Conservation (phyloP, 441 rosid genomes). For the Manihot esculenta region DNA sequence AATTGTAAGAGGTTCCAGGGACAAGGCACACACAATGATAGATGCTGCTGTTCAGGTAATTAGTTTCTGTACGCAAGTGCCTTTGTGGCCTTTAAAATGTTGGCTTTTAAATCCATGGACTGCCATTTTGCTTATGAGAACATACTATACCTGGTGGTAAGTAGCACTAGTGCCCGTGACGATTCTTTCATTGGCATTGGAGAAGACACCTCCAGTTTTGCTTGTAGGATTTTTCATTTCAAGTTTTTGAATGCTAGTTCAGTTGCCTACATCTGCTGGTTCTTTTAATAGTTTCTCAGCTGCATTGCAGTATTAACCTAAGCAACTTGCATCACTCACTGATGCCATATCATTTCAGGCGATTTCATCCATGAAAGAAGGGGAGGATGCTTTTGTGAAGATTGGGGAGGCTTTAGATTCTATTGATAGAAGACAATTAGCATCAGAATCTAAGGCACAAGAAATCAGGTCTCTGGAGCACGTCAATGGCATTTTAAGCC, state of each 20-base stretch:
- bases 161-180: not conserved
- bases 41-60: slow-evolving; percentile 84
- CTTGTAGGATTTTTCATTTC: not conserved
- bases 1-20: slow-evolving; percentile 65
- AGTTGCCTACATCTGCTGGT: not conserved
- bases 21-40: slow-evolving; percentile 76
- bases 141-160: slow-evolving; percentile 13
- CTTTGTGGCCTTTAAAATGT: not conserved
- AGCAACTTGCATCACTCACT: not conserved
- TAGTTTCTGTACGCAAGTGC: not conserved
- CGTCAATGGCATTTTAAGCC: slow-evolving; percentile 35
- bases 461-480: slow-evolving; percentile 42
- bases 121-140: slow-evolving; percentile 11
- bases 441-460: slow-evolving; percentile 35
- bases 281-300: not conserved
- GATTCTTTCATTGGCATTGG: not conserved
- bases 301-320: not conserved
- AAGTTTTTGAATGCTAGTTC: not conserved
- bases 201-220: not conserved
- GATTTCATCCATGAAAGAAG: slow-evolving; percentile 66
- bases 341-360: slow-evolving; percentile 52
- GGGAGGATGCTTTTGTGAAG: slow-evolving; percentile 63
- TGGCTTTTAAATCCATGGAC: too few relatives aligned
- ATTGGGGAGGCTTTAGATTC: slow-evolving; percentile 72
- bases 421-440: slow-evolving; percentile 42